phyloP scores from a whole-genome alignment of 768 basidiomycete species.

The Brasilioporus rufonigricans region DNA sequence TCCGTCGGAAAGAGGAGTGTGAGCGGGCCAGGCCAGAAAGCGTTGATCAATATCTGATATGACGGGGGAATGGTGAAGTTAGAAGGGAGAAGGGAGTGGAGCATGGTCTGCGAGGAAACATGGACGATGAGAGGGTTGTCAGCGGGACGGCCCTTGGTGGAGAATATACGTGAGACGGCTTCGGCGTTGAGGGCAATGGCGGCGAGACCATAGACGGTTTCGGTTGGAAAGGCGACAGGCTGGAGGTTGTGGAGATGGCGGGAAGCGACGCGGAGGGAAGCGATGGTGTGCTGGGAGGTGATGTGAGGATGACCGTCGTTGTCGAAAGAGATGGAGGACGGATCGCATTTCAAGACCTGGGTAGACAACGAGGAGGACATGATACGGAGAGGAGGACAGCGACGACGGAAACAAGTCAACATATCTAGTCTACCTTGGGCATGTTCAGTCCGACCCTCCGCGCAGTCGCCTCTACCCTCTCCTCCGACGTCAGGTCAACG shows the following conservation, averaged over 20 bases:
- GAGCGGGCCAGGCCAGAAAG: slow-evolving; percentile 94
- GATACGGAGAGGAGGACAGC: neutral
- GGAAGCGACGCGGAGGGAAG: slow-evolving; percentile 55
- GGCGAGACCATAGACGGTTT: slow-evolving; percentile 98
- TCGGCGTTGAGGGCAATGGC: slow-evolving; percentile 67
- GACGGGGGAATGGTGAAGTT: slow-evolving; percentile 57
- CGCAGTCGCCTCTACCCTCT: slow-evolving; percentile 82
- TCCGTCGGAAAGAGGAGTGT: slow-evolving; percentile 87
- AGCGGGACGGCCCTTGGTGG: slow-evolving; percentile 85
- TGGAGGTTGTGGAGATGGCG: slow-evolving; percentile 45
- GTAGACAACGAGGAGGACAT: slow-evolving; percentile 21
- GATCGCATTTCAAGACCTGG: slow-evolving; percentile 59
- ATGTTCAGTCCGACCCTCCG: slow-evolving; percentile 85
- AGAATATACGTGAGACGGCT: slow-evolving; percentile 75
- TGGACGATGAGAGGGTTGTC: slow-evolving; percentile 99
- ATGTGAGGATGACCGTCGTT: slow-evolving; percentile 49
- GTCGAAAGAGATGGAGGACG: slow-evolving; percentile 57
- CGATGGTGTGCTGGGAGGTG: slow-evolving; percentile 47
- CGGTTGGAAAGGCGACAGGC: slow-evolving; percentile 90
- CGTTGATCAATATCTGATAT: slow-evolving; percentile 72
- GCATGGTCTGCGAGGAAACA: slow-evolving; percentile 83
- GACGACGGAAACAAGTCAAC: slow-evolving; percentile 8
- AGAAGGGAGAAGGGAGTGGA: slow-evolving; percentile 67
- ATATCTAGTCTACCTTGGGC: slow-evolving; percentile 40
- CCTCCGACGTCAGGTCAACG: slow-evolving; percentile 73